Percentiles rank a stretch among this genome's conserved stretches.
Evolutionary conservation across 345 rosid species (phyloP).

Genomic region (Ceriops tagal): DNA sequence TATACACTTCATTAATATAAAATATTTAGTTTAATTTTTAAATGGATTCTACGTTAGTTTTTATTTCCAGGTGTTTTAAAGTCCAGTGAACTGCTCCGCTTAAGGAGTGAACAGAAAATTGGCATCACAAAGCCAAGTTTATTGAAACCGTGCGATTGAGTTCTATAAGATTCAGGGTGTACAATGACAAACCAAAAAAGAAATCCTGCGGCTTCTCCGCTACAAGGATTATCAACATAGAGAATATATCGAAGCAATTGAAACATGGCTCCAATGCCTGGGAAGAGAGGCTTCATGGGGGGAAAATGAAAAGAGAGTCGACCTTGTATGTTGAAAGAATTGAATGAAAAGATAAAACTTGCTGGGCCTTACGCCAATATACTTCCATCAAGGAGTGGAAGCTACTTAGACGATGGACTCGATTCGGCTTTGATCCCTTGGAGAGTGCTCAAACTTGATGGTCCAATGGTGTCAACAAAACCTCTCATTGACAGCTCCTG

Average conservation of each 20-base stretch:
- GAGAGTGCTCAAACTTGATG: conserved; percentile 60
- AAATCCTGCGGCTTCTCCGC: conserved; percentile 3
- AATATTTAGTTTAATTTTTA: too few relatives aligned
- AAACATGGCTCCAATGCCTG: not conserved
- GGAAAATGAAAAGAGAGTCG: not conserved
- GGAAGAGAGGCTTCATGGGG: conserved; percentile 2
- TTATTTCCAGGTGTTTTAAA: too few relatives aligned
- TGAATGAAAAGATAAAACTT: conserved; percentile 8
- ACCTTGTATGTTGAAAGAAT: too few relatives aligned
- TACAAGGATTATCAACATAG: not conserved
- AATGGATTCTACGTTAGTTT: too few relatives aligned
- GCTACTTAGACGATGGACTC: conserved; percentile 21
- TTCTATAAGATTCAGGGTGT: conserved; percentile 3
- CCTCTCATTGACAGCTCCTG: conserved; percentile 70
- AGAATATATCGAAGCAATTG: not conserved
- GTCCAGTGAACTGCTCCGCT: too few relatives aligned
- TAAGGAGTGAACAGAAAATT: too few relatives aligned
- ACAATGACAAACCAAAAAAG: conserved; percentile 4
- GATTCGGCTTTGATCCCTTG: conserved; percentile 19
- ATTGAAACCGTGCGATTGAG: conserved; percentile 3
- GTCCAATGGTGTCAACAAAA: conserved; percentile 54
- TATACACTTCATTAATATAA: too few relatives aligned
- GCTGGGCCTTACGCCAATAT: conserved; percentile 1
- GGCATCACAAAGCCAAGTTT: not conserved
- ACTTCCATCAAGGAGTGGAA: conserved; percentile 11